Conservation (phyloP, 768 basidiomycete genomes). For the Brasilioporus rufonigricans region DNA sequence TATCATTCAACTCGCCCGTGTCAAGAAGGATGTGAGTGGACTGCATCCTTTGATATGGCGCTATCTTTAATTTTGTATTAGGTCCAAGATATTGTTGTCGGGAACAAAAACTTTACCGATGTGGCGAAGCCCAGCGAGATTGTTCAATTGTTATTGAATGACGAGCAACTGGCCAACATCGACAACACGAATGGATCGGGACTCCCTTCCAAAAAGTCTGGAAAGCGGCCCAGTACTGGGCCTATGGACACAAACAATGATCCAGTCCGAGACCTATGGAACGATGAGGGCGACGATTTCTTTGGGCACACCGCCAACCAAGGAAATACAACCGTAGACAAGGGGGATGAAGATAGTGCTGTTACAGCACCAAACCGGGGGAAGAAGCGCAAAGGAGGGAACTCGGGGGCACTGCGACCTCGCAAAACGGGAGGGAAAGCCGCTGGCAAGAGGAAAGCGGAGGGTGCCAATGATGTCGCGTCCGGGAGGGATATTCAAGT, state of each 20-base stretch:
- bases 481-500: conserved; percentile 24
- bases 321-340: conserved; percentile 20
- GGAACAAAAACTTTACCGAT: conserved; percentile 92
- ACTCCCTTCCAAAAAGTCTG: conserved; percentile 35
- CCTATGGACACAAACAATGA: conserved; percentile 34
- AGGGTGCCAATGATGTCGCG: conserved; percentile 21
- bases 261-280: conserved; percentile 68
- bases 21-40: conserved; percentile 86
- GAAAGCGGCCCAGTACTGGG: conserved; percentile 35
- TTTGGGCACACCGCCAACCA: conserved; percentile 57
- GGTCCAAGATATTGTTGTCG: conserved; percentile 99
- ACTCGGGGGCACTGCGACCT: conserved; percentile 17
- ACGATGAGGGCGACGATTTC: conserved; percentile 85
- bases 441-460: conserved; percentile 31
- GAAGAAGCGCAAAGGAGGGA: conserved; percentile 35
- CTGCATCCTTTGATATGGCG: neutral
- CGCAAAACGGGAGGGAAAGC: conserved; percentile 34
- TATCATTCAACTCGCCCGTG: conserved; percentile 92
- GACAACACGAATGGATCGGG: conserved; percentile 44
- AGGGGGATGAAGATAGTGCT: conserved; percentile 31
- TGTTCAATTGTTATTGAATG: conserved; percentile 89
- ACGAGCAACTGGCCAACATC: conserved; percentile 83
- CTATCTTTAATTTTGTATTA: conserved; percentile 28
- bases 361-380: conserved; percentile 25
- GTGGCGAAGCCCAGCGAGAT: conserved; percentile 96